Conservation (phyloP, 2,329 filamentous ascomycete species). For the Arthroderma uncinatum region DNA sequence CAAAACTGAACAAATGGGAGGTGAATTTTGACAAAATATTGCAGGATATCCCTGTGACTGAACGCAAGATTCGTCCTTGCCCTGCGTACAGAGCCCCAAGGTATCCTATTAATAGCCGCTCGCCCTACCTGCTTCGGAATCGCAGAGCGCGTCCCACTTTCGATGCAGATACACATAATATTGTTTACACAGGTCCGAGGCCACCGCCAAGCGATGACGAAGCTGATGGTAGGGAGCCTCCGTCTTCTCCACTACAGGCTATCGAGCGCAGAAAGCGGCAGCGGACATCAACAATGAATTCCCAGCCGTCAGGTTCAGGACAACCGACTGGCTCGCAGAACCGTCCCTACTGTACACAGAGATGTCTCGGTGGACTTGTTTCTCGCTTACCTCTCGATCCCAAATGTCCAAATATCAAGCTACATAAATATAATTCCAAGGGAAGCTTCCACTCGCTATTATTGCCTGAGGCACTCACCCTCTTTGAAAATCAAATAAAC, state of each 20-base stretch:
- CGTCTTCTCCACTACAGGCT: not conserved
- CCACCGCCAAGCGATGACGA: not conserved
- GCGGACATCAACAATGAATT: not conserved
- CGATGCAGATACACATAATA: not conserved
- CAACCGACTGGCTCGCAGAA: not conserved
- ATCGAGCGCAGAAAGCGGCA: not conserved
- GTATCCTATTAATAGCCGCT: conserved; percentile 1
- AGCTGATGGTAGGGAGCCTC: not conserved
- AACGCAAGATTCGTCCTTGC: not conserved
- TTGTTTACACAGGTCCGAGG: not conserved
- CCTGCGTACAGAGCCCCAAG: not conserved
- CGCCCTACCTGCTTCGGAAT: conserved; percentile 2
- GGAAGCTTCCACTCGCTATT: conserved; percentile 4
- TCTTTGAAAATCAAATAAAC: conserved; percentile 8
- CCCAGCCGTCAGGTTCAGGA: not conserved
- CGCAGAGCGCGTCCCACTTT: not conserved
- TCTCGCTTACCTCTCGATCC: not conserved
- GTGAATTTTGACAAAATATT: conserved; percentile 3
- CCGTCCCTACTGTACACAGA: conserved; percentile 1
- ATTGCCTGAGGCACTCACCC: not conserved
- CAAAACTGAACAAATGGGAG: conserved; percentile 2
- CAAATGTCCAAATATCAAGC: not conserved
- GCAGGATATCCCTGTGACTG: not conserved
- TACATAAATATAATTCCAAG: not conserved
- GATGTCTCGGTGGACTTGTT: conserved; percentile 13